These are phyloP conservation scores for Candida peoriensis DNA, from an alignment of 805 yeast species.

Conservation along the genomic window DNA sequence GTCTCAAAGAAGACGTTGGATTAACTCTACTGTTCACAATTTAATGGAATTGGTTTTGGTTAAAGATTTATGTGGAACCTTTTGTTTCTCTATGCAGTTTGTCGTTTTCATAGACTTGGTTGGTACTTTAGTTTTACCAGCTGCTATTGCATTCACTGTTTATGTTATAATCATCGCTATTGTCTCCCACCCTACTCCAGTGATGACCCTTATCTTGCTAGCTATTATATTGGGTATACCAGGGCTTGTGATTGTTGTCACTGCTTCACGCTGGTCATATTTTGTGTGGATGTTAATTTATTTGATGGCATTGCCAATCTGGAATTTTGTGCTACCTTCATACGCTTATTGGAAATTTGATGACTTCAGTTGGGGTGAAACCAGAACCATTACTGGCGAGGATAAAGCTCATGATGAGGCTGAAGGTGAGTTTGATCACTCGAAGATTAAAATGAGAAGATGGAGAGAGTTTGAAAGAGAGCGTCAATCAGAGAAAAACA, in stretches of 20 bases:
- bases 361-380: constrained; percentile 96
- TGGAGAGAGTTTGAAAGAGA: constrained; percentile 94
- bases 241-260: constrained; percentile 72
- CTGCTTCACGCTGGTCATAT: constrained; percentile 70
- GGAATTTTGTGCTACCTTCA: constrained; percentile 85
- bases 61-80: constrained; percentile 87
- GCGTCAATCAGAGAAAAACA: constrained; percentile 15
- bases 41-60: constrained; percentile 82
- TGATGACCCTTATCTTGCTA: constrained; percentile 68
- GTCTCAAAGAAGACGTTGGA: constrained; percentile 96
- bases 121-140: constrained; percentile 86
- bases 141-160: constrained; percentile 77
- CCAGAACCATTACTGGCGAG: constrained; percentile 71
- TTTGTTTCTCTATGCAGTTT: constrained; percentile 93
- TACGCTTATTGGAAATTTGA: constrained; percentile 95
- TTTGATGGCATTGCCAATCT: constrained; percentile 77
- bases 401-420: constrained; percentile 63
- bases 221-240: constrained; percentile 83
- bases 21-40: constrained; percentile 90
- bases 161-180: constrained; percentile 73
- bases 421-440: constrained; percentile 88
- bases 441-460: constrained; percentile 81
- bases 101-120: constrained; percentile 77
- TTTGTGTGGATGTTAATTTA: constrained; percentile 77
- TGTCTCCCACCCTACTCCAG: constrained; percentile 69